Evolutionary conservation across 2,329 filamentous ascomycete genomes (phyloP), one percentile per base, ranked within the genome.

Genomic region (Xylaria sp.): DNA sequence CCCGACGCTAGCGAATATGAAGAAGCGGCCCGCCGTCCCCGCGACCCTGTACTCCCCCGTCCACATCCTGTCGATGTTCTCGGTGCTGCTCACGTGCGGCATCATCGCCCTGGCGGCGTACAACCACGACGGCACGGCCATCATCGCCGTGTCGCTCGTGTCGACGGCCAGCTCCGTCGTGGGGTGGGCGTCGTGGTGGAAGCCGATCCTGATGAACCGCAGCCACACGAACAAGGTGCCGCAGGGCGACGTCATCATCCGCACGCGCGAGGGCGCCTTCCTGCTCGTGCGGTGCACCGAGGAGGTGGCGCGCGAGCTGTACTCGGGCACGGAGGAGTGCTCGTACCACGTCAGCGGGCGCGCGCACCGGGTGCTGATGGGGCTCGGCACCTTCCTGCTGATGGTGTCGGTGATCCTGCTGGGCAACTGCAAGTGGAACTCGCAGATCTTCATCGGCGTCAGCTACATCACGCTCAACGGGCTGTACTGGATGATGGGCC

Each of bases 351-450:
- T 85, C 39, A 69, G 69, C 3, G 73, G 69, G 22, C 70, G 64
- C n/a, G 61, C 63, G 1, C 84, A 85, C 65, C 77, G 79, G 18
- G 66, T 74, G 0, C 75, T 85, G 7, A 84, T 87, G 70, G 83
- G 78, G 0, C 39, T 80, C 1, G 83, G 81, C 29, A 87, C 84
- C 7, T 76, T 83, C 7, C 60, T 86, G 21, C 76, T 87, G 41
- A 87, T 87, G 84, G 65, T 82, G 2, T 77, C 79, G 1, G 82
- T 87, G 9, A 81, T 87, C 11, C 70, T 86, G 13, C 69, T 88
- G 29, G 84, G 83, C 1, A 87, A 87, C 64, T 84, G 82, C 67
- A 77, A 76, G n/a, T 86, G 83, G 76, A 75, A 77, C 41, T 79
- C 81, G 56, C 84, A 88, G 67, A 77, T 82, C 8, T 78, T 83